Base-by-base conservation (phyloP, 2,329 filamentous ascomycete genomes). In the Daldinia sp. region DNA sequence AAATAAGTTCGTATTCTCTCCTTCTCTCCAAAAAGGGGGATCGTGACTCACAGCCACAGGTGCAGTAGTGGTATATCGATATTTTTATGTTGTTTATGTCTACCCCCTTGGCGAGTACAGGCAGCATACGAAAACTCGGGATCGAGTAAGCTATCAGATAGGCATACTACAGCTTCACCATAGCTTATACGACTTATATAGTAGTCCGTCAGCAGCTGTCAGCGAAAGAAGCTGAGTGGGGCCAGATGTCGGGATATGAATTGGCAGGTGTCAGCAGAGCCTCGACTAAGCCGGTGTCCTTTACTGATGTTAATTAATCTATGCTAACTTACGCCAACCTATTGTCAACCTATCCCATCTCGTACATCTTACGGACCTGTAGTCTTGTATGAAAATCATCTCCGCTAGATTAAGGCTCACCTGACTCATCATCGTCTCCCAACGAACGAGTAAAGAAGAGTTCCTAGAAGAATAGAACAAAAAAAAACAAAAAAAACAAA, bases 191-290 rank as follows among this genome's bases (percentile, higher is more conserved):
- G 19, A n/a, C 11, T 30, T 51, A 58, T 61, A 55, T 39, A 32
- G 52, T n/a, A 25, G 15, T 32, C 43, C 23, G 48, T 56, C 35
- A 52, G 64, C 49, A 55, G 61, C 64, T 59, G 57, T 61, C 61
- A 64, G 56, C 60, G 15, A 58, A 43, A 11, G 13, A 49, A 21
- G 21, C 17, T 34, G 47, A 34, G 61, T 64, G 61, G 64, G 54
- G 43, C 57, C 47, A 64, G 61, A 55, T 62, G 64, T 61, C 35
- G 35, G 58, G 58, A 51, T 58, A 57, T 25, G 64, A 61, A 49
- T 57, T 57, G 47, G 41, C 61, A 59, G 47, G 35, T 63, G 63
- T 63, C 39, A 58, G 59, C 48, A 58, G 23, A 53, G 39, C 35
- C 52, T 57, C 52, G 47, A 56, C 56, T 56, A 56, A 35, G 47